Percentiles rank a stretch among this genome's conserved stretches.
These are phyloP conservation scores for Cercospora nicotianae DNA, from an alignment of 2,329 filamentous ascomycete species.

Conservation along the genomic window DNA sequence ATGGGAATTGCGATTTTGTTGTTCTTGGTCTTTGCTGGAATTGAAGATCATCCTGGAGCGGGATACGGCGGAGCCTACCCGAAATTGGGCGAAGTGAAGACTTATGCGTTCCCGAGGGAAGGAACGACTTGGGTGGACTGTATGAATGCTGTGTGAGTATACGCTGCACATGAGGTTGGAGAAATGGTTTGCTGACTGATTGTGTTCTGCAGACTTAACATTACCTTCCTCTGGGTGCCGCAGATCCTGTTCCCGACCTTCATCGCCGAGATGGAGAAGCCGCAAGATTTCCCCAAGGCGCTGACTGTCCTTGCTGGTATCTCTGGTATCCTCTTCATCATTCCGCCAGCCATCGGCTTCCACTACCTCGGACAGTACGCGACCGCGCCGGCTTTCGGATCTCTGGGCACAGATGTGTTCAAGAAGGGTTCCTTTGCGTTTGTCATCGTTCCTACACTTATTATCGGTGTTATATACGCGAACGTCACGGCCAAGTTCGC, in stretches of 20 bases:
- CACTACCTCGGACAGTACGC: slow-evolving; percentile 52
- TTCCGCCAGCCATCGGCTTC: slow-evolving; percentile 53
- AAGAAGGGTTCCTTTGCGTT: slow-evolving; percentile 54
- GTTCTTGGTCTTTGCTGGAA: slow-evolving; percentile 52
- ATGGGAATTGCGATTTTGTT: slow-evolving; percentile 54
- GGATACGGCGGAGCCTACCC: slow-evolving; percentile 52
- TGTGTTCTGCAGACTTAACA: slow-evolving; percentile 36
- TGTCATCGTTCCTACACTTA: slow-evolving; percentile 52
- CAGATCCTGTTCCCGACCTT: slow-evolving; percentile 56
- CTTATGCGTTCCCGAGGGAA: slow-evolving; percentile 50
- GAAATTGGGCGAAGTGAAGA: slow-evolving; percentile 45
- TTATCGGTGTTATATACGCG: slow-evolving; percentile 54
- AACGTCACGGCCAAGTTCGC: slow-evolving; percentile 53
- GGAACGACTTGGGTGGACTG: slow-evolving; percentile 51
- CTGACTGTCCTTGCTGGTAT: slow-evolving; percentile 49
- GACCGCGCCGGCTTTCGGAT: slow-evolving; percentile 53
- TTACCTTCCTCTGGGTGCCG: slow-evolving; percentile 53
- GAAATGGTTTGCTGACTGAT: background rate
- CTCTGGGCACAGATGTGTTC: slow-evolving; percentile 46
- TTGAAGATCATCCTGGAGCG: slow-evolving; percentile 46
- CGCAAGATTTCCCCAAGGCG: slow-evolving; percentile 54
- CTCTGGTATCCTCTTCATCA: slow-evolving; percentile 51
- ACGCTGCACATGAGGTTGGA: background rate
- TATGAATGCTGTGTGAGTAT: slow-evolving; percentile 48
- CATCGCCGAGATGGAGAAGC: slow-evolving; percentile 53